Evolutionary conservation across 2,329 filamentous ascomycete genomes (phyloP), one percentile per base, ranked within the genome.

Genomic region (Emericellopsis atlantica): DNA sequence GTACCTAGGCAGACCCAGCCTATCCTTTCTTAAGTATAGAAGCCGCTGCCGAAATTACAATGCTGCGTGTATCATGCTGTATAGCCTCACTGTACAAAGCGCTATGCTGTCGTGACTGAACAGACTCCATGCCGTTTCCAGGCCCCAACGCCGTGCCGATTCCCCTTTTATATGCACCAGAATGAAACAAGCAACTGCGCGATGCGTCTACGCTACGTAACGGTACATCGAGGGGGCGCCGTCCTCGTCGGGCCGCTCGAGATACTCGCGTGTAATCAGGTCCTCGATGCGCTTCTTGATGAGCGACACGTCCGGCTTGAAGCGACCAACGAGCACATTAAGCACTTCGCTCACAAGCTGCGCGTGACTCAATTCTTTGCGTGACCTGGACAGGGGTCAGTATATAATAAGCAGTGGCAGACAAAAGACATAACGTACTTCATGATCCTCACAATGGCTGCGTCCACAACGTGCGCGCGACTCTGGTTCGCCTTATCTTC

Each of bases 211-310:
- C 22, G 84, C 84, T 32, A 88, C 59, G 51, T 89, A 89, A 46
- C 73, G 69, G 57, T 89, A 89, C 10, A 72, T 71, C 29, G 82
- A 74, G 6, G 74, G 60, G 24, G 70, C 71, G n/a, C 67, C 71
- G 26, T 29, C 26, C 9, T 78, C 84, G 12, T 83, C 70, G 6
- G 60, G 58, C 4, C 84, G 74, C 61, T 88, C 84, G 16, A 90
- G 65, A 49, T 89, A 90, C 54, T 90, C 84, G 45, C 83, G 71
- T 45, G 77, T 74, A 39, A 90, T 84, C 39, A 90, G 64, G 46
- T 79, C 79, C 56, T 89, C 84, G 44, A 90, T 81, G n/a, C 79
- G 77, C 56, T 77, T 81, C 69, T 90, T 90, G 62, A 90, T 81
- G 62, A 89, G 77, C 24, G 70, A 68, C 31, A 89, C 71, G 43